Percentiles rank a stretch among this genome's conserved stretches.
These are phyloP conservation scores for Boletellus ananiceps DNA, from an alignment of 768 basidiomycete species.

Conservation along the genomic window DNA sequence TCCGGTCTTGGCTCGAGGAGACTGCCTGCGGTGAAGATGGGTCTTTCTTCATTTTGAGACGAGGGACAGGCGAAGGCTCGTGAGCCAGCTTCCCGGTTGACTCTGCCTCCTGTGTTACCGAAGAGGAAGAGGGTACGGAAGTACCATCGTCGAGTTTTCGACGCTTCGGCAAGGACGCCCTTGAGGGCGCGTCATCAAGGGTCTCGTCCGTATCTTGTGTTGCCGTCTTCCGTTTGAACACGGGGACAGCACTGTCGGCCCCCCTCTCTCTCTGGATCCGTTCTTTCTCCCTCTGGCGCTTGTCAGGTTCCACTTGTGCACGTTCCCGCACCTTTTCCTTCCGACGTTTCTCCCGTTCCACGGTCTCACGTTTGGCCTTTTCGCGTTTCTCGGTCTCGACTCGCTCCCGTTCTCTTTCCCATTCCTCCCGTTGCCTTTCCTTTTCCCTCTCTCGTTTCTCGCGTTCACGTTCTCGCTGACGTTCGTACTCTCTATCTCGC, in stretches of 20 bases:
- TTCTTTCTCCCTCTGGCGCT: constrained; percentile 22
- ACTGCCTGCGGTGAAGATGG: constrained; percentile 24
- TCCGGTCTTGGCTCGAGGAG: constrained; percentile 12
- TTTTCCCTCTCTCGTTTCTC: constrained; percentile 19
- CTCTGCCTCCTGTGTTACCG: constrained; percentile 23
- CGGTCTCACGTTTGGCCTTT: constrained; percentile 18
- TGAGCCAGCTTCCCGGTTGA: constrained; percentile 36
- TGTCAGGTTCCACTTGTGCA: constrained; percentile 21
- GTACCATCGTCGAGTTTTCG: constrained; percentile 40
- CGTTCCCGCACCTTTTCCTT: constrained; percentile 21
- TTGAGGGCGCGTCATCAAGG: constrained; percentile 20
- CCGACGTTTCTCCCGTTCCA: constrained; percentile 24
- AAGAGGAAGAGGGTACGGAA: constrained; percentile 10
- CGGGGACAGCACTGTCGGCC: constrained; percentile 6
- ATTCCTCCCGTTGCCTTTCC: constrained; percentile 22
- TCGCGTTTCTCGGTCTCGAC: constrained; percentile 20
- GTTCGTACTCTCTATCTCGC: constrained; percentile 21
- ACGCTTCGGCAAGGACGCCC: constrained; percentile 33
- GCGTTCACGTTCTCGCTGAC: constrained; percentile 24
- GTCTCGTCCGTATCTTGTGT: constrained; percentile 30
- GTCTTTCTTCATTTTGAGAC: constrained; percentile 38
- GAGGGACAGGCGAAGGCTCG: constrained; percentile 20
- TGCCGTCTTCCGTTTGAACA: constrained; percentile 40
- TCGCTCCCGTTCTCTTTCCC: constrained; percentile 18
- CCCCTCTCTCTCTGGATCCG: constrained; percentile 23